A percentile compares a stretch with the other conserved stretches of the same genome.
Conservation (phyloP, 2,329 filamentous ascomycete species). For the Laburnicola sp. region DNA sequence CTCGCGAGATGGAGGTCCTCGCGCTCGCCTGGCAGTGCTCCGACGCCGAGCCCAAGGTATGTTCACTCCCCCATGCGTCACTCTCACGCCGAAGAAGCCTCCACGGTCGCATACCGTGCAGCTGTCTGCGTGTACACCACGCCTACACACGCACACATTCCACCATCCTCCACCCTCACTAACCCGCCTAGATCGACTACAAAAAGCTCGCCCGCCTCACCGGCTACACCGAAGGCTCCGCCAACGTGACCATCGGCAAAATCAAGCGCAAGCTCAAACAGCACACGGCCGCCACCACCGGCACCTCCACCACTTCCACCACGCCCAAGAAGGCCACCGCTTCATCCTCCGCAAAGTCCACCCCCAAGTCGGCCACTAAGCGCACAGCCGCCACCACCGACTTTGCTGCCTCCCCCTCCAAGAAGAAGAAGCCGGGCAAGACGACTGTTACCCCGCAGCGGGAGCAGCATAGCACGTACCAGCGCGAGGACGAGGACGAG, state of each 20-base stretch:
- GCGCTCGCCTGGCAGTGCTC: slow-evolving; percentile 43
- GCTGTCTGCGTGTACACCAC: too few species aligned
- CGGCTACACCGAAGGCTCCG: slow-evolving; percentile 32
- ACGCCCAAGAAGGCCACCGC: slow-evolving; percentile 27
- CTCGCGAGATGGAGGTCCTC: slow-evolving; percentile 37
- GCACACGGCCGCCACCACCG: slow-evolving; percentile 12
- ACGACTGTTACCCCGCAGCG: too few species aligned
- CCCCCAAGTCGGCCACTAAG: slow-evolving; percentile 19
- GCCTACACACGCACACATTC: too few species aligned
- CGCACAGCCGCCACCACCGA: slow-evolving; percentile 10
- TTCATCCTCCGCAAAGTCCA: too few species aligned
- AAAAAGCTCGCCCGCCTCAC: slow-evolving; percentile 20
- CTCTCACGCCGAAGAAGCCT: too few species aligned
- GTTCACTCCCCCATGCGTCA: too few species aligned
- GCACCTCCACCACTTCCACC: not conserved
- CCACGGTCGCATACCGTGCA: too few species aligned
- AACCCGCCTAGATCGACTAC: slow-evolving; percentile 19
- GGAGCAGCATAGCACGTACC: not conserved
- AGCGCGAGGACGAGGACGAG: not conserved
- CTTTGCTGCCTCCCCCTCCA: slow-evolving; percentile 16
- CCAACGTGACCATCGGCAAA: slow-evolving; percentile 34
- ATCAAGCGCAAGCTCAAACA: slow-evolving; percentile 38
- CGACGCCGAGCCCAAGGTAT: slow-evolving; percentile 37
- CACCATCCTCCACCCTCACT: too few species aligned
- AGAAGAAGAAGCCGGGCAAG: slow-evolving; percentile 15